Evolutionary conservation across 371 early-diverging fungal species (phyloP).

Genomic region (Mortierella sp.): DNA sequence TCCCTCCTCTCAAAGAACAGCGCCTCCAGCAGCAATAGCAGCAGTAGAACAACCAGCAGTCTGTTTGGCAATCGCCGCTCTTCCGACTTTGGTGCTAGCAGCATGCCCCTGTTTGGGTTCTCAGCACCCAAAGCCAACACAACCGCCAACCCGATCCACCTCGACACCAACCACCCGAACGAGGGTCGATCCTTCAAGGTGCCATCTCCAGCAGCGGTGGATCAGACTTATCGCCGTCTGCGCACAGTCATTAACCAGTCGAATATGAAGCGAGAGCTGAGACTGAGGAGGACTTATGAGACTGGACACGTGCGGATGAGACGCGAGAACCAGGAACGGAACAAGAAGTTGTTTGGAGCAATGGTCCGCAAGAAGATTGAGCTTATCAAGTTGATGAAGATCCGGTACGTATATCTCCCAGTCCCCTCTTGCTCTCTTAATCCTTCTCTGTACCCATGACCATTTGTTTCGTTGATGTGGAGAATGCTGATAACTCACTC

Average conservation of each 20-base stretch:
- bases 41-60: constrained; percentile 3
- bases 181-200: constrained; percentile 50
- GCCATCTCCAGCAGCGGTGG: constrained; percentile 11
- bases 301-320: constrained; percentile 41
- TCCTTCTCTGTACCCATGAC: no score
- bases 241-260: constrained; percentile 38
- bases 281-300: constrained; percentile 45
- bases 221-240: constrained; percentile 42
- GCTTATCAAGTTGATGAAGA: constrained; percentile 53
- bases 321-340: constrained; percentile 49
- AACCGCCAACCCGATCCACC: constrained; percentile 51
- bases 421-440: no score
- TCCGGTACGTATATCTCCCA: no score
- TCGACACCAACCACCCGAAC: constrained; percentile 36
- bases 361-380: constrained; percentile 56
- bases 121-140: constrained; percentile 30
- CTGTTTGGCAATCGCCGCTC: constrained; percentile 8
- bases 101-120: constrained; percentile 26
- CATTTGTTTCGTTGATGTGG: no score
- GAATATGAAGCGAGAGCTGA: constrained; percentile 51
- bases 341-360: constrained; percentile 51
- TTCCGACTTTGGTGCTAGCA: neutral
- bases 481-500: no score
- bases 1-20: constrained; percentile 5
- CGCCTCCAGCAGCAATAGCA: constrained; percentile 8